Conservation (phyloP, 2,329 filamentous ascomycete genomes). For the Raffaelea arxii region DNA sequence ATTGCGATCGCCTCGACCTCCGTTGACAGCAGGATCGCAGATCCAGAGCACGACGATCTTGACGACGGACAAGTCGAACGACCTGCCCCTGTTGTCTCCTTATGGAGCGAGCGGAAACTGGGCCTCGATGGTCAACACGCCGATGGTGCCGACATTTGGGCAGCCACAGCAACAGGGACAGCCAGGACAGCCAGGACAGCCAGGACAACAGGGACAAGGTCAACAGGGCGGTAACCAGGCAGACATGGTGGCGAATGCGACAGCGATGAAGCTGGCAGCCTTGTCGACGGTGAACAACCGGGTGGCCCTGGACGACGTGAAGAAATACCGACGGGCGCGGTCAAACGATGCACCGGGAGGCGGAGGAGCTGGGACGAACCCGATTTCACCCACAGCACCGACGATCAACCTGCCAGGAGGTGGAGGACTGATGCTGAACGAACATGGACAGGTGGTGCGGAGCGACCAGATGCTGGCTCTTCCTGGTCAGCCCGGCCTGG, state of each 20-base stretch:
- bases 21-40: constrained; percentile 55
- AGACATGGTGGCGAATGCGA: constrained; percentile 97
- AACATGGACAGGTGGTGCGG: constrained; percentile 78
- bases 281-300: constrained; percentile 97
- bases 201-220: background rate
- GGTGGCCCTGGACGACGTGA: constrained; percentile 91
- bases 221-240: constrained; percentile 53
- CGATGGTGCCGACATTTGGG: constrained; percentile 83
- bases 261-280: constrained; percentile 96
- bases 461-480: constrained; percentile 77
- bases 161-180: constrained; percentile 34
- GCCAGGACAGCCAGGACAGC: constrained; percentile 41
- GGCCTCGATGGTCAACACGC: constrained; percentile 98
- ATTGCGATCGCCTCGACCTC: constrained; percentile 71
- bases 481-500: constrained; percentile 46
- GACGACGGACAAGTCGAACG: constrained; percentile 59
- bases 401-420: constrained; percentile 54
- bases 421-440: constrained; percentile 87
- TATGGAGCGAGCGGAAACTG: constrained; percentile 81
- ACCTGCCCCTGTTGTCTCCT: constrained; percentile 79
- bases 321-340: constrained; percentile 85
- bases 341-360: constrained; percentile 70
- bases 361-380: constrained; percentile 40
- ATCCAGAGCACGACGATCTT: constrained; percentile 79
- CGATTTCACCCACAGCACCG: constrained; percentile 57